Conservation (phyloP, 352 stramenopile genomes). For the Pythium utonaiense region DNA sequence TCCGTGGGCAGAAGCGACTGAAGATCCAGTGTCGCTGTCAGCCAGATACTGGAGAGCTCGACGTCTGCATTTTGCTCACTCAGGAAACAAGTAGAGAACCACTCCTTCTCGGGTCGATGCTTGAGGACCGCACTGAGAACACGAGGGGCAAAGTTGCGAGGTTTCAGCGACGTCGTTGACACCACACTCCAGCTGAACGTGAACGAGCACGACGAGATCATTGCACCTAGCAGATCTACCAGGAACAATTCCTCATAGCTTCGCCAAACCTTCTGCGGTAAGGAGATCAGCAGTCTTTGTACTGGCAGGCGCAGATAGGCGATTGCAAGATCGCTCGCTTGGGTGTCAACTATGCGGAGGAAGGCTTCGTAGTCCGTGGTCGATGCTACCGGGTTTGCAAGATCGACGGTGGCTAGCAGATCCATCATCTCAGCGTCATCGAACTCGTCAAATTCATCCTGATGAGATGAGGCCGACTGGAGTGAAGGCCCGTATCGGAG, state of each 20-base stretch:
- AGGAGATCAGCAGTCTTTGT: constrained; percentile 57
- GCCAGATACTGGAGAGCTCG: constrained; percentile 56
- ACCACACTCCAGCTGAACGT: constrained; percentile 62
- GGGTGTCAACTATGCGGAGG: not conserved
- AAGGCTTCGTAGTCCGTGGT: not conserved
- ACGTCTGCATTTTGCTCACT: constrained; percentile 50
- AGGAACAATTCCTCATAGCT: constrained; percentile 54
- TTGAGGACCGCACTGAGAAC: constrained; percentile 58
- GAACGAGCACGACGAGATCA: constrained; percentile 55
- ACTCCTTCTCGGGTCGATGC: constrained; percentile 54
- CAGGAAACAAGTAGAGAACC: constrained; percentile 62
- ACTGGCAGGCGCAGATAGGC: constrained; percentile 37
- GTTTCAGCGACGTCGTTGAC: constrained; percentile 33
- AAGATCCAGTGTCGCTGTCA: constrained; percentile 66
- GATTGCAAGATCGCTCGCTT: constrained; percentile 4
- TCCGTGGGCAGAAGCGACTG: constrained; percentile 23
- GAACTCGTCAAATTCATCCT: constrained; percentile 42
- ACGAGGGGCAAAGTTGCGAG: constrained; percentile 49
- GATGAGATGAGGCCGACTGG: not conserved
- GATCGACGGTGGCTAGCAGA: constrained; percentile 39
- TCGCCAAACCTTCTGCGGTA: constrained; percentile 27
- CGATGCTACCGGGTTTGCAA: constrained; percentile 22
- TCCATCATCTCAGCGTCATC: constrained; percentile 41
- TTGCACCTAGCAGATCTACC: constrained; percentile 59
- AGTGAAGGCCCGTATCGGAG: not conserved